Base-by-base conservation (phyloP, 768 basidiomycete species). In the Phlebiopsis gigantea region DNA sequence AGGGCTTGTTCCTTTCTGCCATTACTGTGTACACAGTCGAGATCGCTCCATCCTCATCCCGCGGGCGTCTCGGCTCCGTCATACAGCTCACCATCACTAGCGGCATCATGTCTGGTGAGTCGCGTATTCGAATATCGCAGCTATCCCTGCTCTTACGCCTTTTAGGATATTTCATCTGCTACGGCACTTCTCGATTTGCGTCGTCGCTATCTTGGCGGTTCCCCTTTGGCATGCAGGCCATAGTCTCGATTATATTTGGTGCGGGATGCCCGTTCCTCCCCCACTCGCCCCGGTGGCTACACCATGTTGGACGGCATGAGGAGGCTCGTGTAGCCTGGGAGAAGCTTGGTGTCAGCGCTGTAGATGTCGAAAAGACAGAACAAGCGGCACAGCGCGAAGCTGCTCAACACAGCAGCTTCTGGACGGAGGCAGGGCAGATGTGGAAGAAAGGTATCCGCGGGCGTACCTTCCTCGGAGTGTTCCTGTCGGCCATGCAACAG, bases 401-500 rank as follows among this genome's bases (percentile, higher is more conserved):
- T 14, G 58, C 44, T 6, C 10, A 14, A 2, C 21, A 46, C 29
- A n/a, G 53, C 7, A 53, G n/a, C 50, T 59, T 55, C 57, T 55
- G 59, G 57, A 22, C 34, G 30, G 57, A 65, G 55, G 34, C 51
- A 6, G 58, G 57, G 50, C 65, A 62, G 50, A 61, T 71, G 42
- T 72, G 62, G 63, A 55, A 47, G 28, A 68, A 59, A 57, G 71
- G 63, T 53, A 63, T 66, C 41, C 63, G 67, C 48, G 62, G 41
- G 57, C 65, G 78, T 45, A 77, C 74, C 17, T 45, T 71, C 10
- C 67, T 78, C 2, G 77, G 74, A 31, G 61, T 74, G 42, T 77
- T 78, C 60, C 56, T 79, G 42, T 75, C 73, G 71, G 71, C 64
- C n/a, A 76, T 75, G 72, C 66, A 76, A 58, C 73, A 76, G 68